Evolutionary conservation across 73 alveolate genomes (phyloP).

Genomic region (Paramecium biaurelia): DNA sequence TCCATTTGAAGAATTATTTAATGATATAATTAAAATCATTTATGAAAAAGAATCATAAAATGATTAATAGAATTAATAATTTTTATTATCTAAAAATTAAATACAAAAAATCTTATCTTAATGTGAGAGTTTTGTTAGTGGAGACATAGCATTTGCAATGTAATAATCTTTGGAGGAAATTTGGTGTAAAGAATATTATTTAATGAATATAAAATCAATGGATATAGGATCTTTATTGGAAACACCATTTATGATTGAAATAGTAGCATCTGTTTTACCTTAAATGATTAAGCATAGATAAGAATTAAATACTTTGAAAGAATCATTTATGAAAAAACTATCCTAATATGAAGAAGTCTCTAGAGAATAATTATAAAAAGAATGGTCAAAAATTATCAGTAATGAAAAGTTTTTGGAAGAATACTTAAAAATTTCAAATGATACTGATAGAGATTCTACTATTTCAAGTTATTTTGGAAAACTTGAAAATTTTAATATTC

Average conservation of each 20-base stretch:
- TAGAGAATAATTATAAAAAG: neutral
- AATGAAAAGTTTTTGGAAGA: neutral
- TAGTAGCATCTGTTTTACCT: slow-evolving; percentile 6
- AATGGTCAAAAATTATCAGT: neutral
- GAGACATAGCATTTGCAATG: neutral
- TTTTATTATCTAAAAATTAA: neutral
- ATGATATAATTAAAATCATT: neutral
- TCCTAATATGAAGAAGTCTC: neutral
- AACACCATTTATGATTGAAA: slow-evolving; percentile 19
- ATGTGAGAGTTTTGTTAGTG: neutral
- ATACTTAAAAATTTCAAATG: neutral
- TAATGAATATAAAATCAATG: neutral
- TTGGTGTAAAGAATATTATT: neutral
- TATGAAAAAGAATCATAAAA: neutral
- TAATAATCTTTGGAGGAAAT: neutral
- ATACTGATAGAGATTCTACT: neutral
- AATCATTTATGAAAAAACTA: neutral
- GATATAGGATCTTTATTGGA: neutral
- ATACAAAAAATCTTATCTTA: neutral
- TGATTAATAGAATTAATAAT: neutral
- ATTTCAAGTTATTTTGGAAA: neutral
- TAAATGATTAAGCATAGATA: neutral
- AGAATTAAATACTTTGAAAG: neutral
- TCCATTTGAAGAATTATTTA: neutral
- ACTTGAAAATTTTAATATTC: neutral